Evolutionary conservation across 805 yeast species (phyloP).

Genomic region (Kregervanrija pseudodelftensis): DNA sequence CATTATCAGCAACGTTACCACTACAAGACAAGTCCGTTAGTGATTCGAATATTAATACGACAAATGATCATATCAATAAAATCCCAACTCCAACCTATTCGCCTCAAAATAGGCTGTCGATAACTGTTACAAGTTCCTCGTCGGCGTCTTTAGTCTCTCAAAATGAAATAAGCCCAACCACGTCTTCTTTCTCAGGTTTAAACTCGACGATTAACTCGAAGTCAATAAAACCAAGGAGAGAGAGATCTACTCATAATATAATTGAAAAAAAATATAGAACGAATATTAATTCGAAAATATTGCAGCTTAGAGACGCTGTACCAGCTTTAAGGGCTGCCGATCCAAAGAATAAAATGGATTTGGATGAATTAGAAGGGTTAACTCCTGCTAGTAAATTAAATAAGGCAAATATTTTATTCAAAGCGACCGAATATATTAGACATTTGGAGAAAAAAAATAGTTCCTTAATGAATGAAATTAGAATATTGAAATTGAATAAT

Average conservation of each 20-base stretch:
- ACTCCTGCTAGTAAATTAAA: conserved; percentile 70
- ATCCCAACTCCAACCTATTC: no score
- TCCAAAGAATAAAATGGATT: conserved; percentile 16
- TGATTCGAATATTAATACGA: no score
- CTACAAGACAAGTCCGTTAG: no score
- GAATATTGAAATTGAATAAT: conserved; percentile 17
- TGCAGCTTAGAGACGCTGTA: conserved; percentile 66
- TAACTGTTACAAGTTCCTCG: no score
- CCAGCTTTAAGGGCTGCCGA: conserved; percentile 65
- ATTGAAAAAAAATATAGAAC: conserved; percentile 77
- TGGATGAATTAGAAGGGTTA: conserved; percentile 62
- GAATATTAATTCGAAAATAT: conserved; percentile 64
- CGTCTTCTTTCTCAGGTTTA: conserved; percentile 2
- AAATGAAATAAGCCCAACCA: conserved; percentile 2
- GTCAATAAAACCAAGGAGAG: conserved; percentile 37
- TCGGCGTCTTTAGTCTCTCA: background rate
- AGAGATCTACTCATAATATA: conserved; percentile 65
- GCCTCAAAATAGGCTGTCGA: no score
- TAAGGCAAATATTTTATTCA: conserved; percentile 70
- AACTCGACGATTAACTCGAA: conserved; percentile 12
- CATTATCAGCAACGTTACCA: no score
- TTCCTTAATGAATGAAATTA: conserved; percentile 43
- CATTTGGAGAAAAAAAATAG: conserved; percentile 60
- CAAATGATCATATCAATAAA: no score
- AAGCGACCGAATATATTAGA: conserved; percentile 73